Evolutionary conservation across 306 rosid genomes (phyloP), one percentile per base, ranked within the genome.

Genomic region (Argentina anserina): DNA sequence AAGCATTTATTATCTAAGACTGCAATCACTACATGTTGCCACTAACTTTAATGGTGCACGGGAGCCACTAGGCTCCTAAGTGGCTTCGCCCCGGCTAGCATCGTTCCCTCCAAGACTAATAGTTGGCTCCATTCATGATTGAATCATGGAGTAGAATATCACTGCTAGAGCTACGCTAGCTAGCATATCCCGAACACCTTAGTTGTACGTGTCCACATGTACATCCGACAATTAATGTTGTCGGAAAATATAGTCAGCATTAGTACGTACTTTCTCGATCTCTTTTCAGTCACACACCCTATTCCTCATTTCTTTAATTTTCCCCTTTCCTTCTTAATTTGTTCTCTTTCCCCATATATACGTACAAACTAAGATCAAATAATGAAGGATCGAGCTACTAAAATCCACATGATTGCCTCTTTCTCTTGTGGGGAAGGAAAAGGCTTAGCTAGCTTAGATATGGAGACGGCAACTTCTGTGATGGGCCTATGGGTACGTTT

Each of bases 381-480:
- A 14, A 12, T 25, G 36, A 58, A 25, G 20, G 63, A 28, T 12
- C 46, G 11, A 33, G 63, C 63, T 58, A 8, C 36, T 56, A 49
- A 5, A 58, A 58, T 14, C 64, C 64, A 58, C 36, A 28, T 56
- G 43, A 11, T 40, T 40, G 60, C 56, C n/a, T n/a, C 34, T 55
- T 26, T 25, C 62, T 25, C 62, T 56, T 56, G 63, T 25, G 63
- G 63, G 34, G 18, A 10, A 56, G 36, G 20, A 12, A 6, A 52
- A 21, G 29, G 23, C 18, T 8, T 9, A 7, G 60, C 60, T 12
- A 53, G 37, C 64, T 58, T 58, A 58, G 64, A 58, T 28, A 34
- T 61, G 67, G 65, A 59, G 67, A 61, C n/a, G n/a, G n/a, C 42
- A 61, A 61, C 25, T 61, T 61, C 42, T 61, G 42, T 18, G 42